Percentiles rank a stretch among this genome's conserved stretches.
phyloP scores from a whole-genome alignment of 2,329 filamentous ascomycete species.

The Colletotrichum sp. region DNA sequence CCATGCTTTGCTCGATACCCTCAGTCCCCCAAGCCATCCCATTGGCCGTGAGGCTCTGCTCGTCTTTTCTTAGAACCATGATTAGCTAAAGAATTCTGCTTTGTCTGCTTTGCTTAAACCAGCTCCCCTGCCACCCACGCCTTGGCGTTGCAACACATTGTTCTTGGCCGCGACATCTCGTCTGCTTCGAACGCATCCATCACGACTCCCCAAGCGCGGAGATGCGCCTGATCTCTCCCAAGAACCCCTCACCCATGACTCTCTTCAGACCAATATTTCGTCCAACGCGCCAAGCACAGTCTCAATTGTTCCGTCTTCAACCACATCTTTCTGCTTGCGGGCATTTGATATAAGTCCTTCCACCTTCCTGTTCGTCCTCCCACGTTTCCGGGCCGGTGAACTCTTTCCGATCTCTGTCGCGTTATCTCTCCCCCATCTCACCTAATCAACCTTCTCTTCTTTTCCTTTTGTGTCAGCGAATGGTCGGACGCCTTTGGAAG shows the following conservation, averaged over 20 bases:
- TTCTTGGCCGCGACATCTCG: constrained; percentile 13
- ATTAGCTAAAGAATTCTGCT: background rate
- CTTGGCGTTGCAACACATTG: constrained; percentile 12
- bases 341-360: constrained; percentile 6
- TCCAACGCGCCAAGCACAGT: background rate
- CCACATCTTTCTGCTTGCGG: background rate
- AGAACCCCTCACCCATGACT: background rate
- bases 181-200: constrained; percentile 13
- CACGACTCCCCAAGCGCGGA: background rate
- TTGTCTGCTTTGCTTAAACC: background rate
- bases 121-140: background rate
- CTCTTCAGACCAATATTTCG: background rate
- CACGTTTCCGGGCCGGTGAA: background rate
- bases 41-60: background rate
- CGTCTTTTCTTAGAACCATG: background rate
- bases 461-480: background rate
- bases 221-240: background rate
- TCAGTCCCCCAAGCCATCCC: background rate
- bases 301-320: background rate
- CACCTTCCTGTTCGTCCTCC: background rate
- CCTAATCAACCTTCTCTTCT: constrained; percentile 4
- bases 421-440: background rate
- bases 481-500: constrained; percentile 18
- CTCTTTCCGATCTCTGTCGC: background rate
- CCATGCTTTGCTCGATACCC: background rate